A percentile compares a stretch with the other conserved stretches of the same genome.
phyloP scores from a whole-genome alignment of 768 basidiomycete genomes.

The Thelephora ganbajun region DNA sequence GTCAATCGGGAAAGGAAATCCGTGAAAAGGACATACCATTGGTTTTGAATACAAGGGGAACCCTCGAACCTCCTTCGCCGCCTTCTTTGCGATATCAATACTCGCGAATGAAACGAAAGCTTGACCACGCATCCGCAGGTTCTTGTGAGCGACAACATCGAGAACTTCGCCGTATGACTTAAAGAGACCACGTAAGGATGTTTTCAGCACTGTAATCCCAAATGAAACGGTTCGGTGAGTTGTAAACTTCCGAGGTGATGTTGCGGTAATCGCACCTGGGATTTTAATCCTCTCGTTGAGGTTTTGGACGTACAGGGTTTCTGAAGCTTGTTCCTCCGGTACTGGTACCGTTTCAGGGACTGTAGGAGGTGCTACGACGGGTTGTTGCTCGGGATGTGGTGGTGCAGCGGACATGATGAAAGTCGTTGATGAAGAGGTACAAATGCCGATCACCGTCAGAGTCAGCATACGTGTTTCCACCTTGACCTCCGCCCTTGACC shows the following conservation, averaged over 20 bases:
- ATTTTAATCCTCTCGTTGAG: constrained; percentile 89
- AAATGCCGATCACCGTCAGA: too few relatives aligned
- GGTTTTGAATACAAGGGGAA: constrained; percentile 96
- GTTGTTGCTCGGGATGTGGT: not conserved
- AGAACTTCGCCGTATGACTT: constrained; percentile 87
- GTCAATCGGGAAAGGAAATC: not conserved
- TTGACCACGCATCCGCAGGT: constrained; percentile 96
- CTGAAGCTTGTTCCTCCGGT: constrained; percentile 40
- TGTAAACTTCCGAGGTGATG: not conserved
- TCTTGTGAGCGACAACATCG: constrained; percentile 90
- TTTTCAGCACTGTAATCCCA: constrained; percentile 56
- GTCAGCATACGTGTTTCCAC: too few relatives aligned
- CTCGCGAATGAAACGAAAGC: constrained; percentile 90
- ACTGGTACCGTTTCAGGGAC: constrained; percentile 9
- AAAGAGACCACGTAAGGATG: constrained; percentile 79
- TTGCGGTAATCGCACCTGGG: constrained; percentile 29
- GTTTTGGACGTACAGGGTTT: constrained; percentile 94
- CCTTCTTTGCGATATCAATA: constrained; percentile 71
- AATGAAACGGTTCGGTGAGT: not conserved
- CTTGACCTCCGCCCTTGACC: too few relatives aligned
- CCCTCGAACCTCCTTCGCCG: constrained; percentile 82
- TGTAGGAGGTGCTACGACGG: constrained; percentile 6
- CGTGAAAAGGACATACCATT: constrained; percentile 45
- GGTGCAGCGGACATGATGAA: not conserved
- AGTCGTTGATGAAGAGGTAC: too few relatives aligned